Conservation (phyloP, 2,329 filamentous ascomycete genomes). For the Colletotrichum magnum region DNA sequence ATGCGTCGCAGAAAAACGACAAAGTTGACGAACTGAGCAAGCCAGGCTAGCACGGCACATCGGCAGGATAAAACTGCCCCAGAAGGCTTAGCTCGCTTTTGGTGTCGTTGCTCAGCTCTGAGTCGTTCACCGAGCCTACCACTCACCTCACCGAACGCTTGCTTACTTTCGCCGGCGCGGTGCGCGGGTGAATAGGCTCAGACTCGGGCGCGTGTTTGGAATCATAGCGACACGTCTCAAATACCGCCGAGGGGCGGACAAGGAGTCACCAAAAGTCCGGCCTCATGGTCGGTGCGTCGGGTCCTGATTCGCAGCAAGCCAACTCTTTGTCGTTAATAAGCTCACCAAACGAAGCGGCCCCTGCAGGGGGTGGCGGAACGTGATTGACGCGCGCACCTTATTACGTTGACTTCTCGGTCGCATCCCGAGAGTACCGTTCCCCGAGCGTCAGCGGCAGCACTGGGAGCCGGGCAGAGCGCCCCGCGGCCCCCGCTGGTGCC, state of each 20-base stretch:
- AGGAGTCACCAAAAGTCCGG: slow-evolving; percentile 10
- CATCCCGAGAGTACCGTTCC: slow-evolving; percentile 31
- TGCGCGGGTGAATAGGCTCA: too few species aligned
- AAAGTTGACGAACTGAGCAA: background rate
- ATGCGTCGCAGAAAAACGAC: background rate
- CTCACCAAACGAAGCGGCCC: background rate
- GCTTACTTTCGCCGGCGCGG: too few species aligned
- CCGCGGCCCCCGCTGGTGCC: slow-evolving; percentile 22
- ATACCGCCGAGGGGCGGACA: background rate
- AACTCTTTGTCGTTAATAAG: background rate
- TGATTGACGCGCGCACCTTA: background rate
- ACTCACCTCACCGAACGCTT: background rate
- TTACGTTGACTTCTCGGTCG: background rate
- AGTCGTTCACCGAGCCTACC: background rate
- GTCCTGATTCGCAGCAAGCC: background rate
- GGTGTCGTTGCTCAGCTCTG: background rate
- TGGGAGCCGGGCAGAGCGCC: background rate
- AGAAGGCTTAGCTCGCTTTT: background rate
- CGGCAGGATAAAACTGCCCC: background rate
- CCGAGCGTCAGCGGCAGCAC: background rate
- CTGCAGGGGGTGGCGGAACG: background rate
- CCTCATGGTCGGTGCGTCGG: background rate
- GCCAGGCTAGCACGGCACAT: background rate
- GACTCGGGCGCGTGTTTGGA: background rate
- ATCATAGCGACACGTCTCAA: slow-evolving; percentile 4